phyloP scores from a whole-genome alignment of 1,284 basidiomycete species.

The Sparassis latifolia region DNA sequence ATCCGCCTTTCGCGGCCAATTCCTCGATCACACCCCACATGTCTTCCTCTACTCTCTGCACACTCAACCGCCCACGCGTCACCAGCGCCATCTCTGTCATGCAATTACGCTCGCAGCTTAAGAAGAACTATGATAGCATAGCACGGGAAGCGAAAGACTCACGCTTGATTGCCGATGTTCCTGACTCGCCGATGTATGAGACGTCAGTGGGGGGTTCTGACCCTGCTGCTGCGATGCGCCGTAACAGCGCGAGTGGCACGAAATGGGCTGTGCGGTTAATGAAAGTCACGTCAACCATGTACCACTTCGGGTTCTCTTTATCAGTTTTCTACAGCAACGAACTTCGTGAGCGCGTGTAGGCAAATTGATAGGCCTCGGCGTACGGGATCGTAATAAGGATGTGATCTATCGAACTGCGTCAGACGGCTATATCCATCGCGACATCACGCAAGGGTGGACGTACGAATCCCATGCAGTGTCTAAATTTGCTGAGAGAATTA shows the following conservation, averaged over 20 bases:
- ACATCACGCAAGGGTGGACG: conserved; percentile 55
- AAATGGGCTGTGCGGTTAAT: conserved; percentile 63
- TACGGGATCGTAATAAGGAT: conserved; percentile 88
- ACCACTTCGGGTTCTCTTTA: conserved; percentile 80
- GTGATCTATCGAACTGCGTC: conserved; percentile 34
- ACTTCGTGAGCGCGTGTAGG: neutral
- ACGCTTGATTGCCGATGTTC: conserved; percentile 60
- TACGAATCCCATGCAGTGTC: conserved; percentile 88
- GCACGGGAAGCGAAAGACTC: conserved; percentile 10
- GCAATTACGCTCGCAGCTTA: neutral
- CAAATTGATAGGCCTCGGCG: conserved; percentile 18
- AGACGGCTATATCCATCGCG: neutral
- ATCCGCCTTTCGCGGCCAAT: conserved; percentile 72
- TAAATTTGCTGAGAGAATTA: conserved; percentile 27
- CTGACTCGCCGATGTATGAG: conserved; percentile 55
- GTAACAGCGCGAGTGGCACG: conserved; percentile 75
- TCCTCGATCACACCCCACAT: conserved; percentile 67
- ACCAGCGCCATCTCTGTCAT: conserved; percentile 79
- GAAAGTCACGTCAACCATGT: conserved; percentile 85
- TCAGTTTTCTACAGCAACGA: conserved; percentile 66
- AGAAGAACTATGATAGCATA: neutral
- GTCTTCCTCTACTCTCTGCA: conserved; percentile 68
- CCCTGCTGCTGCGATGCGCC: conserved; percentile 48
- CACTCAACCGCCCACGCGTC: conserved; percentile 80
- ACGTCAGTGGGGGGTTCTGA: conserved; percentile 44